phyloP scores from a whole-genome alignment of 192 early-diverging fungal species.

The Coemansia sp. region DNA sequence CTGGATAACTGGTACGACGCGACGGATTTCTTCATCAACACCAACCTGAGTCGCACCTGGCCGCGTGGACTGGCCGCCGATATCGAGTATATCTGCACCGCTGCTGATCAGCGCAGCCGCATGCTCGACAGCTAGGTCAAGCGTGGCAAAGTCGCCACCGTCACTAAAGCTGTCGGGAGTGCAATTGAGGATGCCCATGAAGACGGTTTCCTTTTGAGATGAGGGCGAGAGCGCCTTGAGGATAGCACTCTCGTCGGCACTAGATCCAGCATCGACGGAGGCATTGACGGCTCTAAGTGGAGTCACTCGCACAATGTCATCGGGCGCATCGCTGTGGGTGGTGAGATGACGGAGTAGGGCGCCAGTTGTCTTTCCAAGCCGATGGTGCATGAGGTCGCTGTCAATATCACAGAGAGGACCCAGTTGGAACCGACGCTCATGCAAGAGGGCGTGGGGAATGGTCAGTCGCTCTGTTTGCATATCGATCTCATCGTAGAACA shows the following conservation, averaged over 20 bases:
- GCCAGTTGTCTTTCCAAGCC: conserved; percentile 71
- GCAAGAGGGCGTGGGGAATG: conserved; percentile 87
- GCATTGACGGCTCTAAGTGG: conserved; percentile 35
- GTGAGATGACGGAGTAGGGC: conserved; percentile 62
- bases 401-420: conserved; percentile 94
- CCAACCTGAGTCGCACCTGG: conserved; percentile 77
- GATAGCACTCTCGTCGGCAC: conserved; percentile 40
- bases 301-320: conserved; percentile 51
- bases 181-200: conserved; percentile 98
- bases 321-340: conserved; percentile 53
- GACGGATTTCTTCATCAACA: conserved; percentile 72
- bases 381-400: conserved; percentile 84
- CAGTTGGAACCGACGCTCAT: conserved; percentile 95
- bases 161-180: conserved; percentile 98
- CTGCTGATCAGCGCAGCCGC: conserved; percentile 67
- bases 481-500: conserved; percentile 84
- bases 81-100: conserved; percentile 92
- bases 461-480: conserved; percentile 65
- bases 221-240: conserved; percentile 57
- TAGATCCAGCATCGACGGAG: conserved; percentile 19
- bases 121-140: conserved; percentile 65
- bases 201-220: conserved; percentile 59
- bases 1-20: conserved; percentile 87
- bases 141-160: conserved; percentile 70
- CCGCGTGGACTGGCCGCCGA: conserved; percentile 94